Evolutionary conservation across 1,284 basidiomycete species (phyloP), one percentile per base, ranked within the genome.

Genomic region (Acaromyces ingoldii): DNA sequence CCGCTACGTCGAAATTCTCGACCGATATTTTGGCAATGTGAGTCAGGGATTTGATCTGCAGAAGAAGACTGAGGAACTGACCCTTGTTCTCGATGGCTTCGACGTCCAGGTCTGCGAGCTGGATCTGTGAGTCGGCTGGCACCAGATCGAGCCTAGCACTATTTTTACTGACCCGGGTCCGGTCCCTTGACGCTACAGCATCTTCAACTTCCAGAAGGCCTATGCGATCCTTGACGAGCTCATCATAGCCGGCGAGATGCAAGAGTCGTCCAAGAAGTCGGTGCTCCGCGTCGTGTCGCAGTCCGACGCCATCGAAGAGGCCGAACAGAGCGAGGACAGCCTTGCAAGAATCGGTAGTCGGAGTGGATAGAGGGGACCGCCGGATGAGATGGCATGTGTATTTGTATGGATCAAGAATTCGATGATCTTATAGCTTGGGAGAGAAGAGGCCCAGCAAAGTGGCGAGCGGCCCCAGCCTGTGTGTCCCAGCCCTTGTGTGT

Each of bases 221-320:
- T 75, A 75, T 45, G 57, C 67, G 2, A 68, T 73, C 28, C 80
- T 99, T 51, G 95, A 98, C 76, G 95, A 99, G 76, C 82, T 98
- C 48, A 92, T 99, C 76, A 96, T 98, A 58, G 87, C 91, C 4
- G 95, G 95, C 39, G 95, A 99, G 77, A 81, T 99, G 65, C 93
- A 99, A 78, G 95, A 99, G 74, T 92, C 92, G 1, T 92, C 89
- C 26, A 99, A 99, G 82, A 98, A 99, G 78, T 89, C 90, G 4
- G 93, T 98, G 5, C 79, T 98, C 46, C 81, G 89, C 56, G 87
- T 88, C 50, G 88, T 89, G 60, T 66, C 85, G 40, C 74, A 76
- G 51, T 70, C 62, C 55, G 71, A 73, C 42, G 60, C 63, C 4
- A 67, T 76, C 29, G 76, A 77, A 40, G 76, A 77, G 45, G 70